Percentiles rank a stretch among this genome's conserved stretches.
Conservation (phyloP, 495 filamentous ascomycete species). For the Podospora pseudocomata region DNA sequence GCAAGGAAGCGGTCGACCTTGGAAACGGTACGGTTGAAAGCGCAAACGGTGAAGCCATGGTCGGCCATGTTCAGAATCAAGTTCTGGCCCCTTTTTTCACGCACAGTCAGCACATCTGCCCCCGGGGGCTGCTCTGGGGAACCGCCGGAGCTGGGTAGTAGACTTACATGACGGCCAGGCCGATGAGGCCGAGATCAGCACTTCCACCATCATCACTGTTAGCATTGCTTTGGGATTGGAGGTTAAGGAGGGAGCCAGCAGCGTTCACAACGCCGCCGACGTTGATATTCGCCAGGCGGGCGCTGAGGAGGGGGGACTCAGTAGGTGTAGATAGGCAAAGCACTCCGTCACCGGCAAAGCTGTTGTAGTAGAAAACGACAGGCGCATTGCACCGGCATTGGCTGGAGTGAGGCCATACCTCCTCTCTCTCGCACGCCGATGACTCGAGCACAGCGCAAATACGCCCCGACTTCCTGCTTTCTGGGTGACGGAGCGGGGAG, state of each 20-base stretch:
- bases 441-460: slow-evolving; percentile 8
- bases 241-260: slow-evolving; percentile 33
- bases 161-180: slow-evolving; percentile 93
- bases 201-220: slow-evolving; percentile 43
- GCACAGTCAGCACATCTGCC: slow-evolving; percentile 9
- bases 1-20: slow-evolving; percentile 96
- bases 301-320: slow-evolving; percentile 54
- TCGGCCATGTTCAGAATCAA: slow-evolving; percentile 98
- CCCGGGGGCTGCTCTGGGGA: slow-evolving; percentile 6
- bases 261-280: slow-evolving; percentile 54
- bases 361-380: not conserved
- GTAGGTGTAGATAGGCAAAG: slow-evolving; percentile 42
- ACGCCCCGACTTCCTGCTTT: slow-evolving; percentile 9
- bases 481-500: slow-evolving; percentile 25
- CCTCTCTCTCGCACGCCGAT: slow-evolving; percentile 1
- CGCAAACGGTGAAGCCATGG: slow-evolving; percentile 91
- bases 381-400: not conserved
- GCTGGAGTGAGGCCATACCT: not conserved
- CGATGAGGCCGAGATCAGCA: slow-evolving; percentile 97
- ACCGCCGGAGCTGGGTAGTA: slow-evolving; percentile 8
- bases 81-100: slow-evolving; percentile 65
- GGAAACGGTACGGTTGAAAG: slow-evolving; percentile 94
- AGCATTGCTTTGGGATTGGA: slow-evolving; percentile 41
- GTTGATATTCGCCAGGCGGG: slow-evolving; percentile 81
- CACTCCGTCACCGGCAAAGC: slow-evolving; percentile 7